Evolutionary conservation across 148 eudicot species (phyloP).

Genomic region (Linanthus parryae): DNA sequence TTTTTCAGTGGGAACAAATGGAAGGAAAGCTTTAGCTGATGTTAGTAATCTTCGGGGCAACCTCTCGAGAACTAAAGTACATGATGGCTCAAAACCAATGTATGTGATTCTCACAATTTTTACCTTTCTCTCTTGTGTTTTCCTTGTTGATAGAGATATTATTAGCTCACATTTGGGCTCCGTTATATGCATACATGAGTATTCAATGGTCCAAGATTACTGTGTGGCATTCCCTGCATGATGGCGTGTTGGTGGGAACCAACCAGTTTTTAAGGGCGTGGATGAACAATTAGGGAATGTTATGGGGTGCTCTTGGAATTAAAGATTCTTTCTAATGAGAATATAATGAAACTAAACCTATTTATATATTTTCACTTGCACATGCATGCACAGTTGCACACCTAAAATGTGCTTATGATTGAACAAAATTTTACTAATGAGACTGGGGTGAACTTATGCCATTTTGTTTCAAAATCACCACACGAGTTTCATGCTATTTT

Average conservation of each 20-base stretch:
- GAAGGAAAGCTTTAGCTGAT: constrained; percentile 70
- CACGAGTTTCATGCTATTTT: background rate
- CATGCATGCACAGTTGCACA: no score
- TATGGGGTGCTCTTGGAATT: no score
- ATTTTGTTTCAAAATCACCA: background rate
- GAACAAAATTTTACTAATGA: no score
- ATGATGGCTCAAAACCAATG: constrained; percentile 27
- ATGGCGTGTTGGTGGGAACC: no score
- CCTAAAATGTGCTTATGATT: no score
- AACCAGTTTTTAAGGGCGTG: no score
- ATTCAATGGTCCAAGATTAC: background rate
- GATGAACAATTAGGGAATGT: no score
- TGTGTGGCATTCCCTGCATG: no score
- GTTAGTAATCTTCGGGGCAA: constrained; percentile 50
- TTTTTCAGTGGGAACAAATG: constrained; percentile 26
- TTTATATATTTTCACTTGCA: no score
- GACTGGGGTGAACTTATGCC: background rate
- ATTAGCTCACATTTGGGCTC: no score
- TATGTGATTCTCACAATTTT: constrained; percentile 16
- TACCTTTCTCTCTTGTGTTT: constrained; percentile 2
- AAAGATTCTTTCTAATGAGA: no score
- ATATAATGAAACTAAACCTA: no score
- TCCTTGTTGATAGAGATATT: background rate
- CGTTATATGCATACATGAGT: background rate
- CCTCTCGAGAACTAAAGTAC: constrained; percentile 22